These are phyloP conservation scores for Lithocarpus polystachyus DNA, from an alignment of 306 rosid genomes.

Conservation along the genomic window DNA sequence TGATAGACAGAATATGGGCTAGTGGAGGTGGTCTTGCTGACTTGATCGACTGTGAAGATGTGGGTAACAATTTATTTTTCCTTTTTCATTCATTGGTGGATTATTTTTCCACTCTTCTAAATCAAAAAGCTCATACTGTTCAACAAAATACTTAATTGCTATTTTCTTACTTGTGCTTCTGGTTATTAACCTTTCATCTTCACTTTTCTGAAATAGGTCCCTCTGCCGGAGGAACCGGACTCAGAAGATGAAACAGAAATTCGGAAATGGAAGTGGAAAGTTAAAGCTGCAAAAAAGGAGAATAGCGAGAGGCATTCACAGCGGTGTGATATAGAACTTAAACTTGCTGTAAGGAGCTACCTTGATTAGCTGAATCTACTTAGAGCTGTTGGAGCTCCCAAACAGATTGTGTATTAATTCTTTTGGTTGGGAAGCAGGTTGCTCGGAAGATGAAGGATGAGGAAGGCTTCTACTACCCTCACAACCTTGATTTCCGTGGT, in stretches of 20 bases:
- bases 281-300: slow-evolving; percentile 64
- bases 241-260: slow-evolving; percentile 73
- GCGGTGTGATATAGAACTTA: slow-evolving; percentile 88
- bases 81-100: slow-evolving; percentile 16
- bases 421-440: slow-evolving; percentile 50
- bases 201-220: slow-evolving; percentile 40
- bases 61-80: slow-evolving; percentile 35
- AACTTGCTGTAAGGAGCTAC: slow-evolving; percentile 75
- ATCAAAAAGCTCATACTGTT: slow-evolving; percentile 18
- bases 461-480: slow-evolving; percentile 95
- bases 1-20: slow-evolving; percentile 91
- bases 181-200: slow-evolving; percentile 4
- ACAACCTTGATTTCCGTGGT: slow-evolving; percentile 95
- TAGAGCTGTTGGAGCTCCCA: not conserved
- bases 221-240: slow-evolving; percentile 75
- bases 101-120: not conserved
- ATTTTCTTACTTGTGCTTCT: not conserved
- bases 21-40: slow-evolving; percentile 80
- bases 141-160: not conserved
- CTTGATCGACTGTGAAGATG: slow-evolving; percentile 77
- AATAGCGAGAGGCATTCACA: slow-evolving; percentile 84
- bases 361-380: slow-evolving; percentile 12
- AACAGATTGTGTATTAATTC: slow-evolving; percentile 13
- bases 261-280: slow-evolving; percentile 93
- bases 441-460: slow-evolving; percentile 96